Evolutionary conservation across 352 stramenopile genomes (phyloP), one percentile per base, ranked within the genome.

Genomic region (Globisporangium echinulatum): DNA sequence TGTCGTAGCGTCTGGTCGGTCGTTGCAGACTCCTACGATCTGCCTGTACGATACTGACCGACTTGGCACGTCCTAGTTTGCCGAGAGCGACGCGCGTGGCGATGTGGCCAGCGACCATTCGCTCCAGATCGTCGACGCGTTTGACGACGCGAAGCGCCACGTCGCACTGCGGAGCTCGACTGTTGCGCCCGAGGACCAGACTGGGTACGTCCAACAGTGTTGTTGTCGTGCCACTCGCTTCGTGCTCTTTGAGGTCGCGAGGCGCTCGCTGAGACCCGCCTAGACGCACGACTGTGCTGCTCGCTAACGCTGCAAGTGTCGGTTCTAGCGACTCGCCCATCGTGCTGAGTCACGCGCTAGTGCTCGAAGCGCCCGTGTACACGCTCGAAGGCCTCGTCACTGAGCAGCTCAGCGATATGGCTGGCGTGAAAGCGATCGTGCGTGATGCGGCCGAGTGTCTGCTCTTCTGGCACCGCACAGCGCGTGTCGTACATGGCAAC

Each of bases 101-200:
- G 7, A 25, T 13, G 40, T 39, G 13, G 37, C n/a, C 8, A 54
- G 58, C 4, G 59, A 72, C 25, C 82, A 71, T 19, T 68, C 71
- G 4, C 56, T 78, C n/a, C 54, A 40, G 5, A 59, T 79, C 7
- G 19, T 64, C 11, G 72, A 81, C n/a, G 59, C 68, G 7, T 88
- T 87, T 54, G 76, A 83, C 49, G 75, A 85, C 42, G 79, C 76
- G 1, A 88, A 85, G 61, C 71, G 75, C 4, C 69, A 75, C 4
- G 58, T 82, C 10, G 79, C 69, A 15, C 49, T 84, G 11, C 68
- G 68, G 6, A 75, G 59, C 13, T 58, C 61, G 1, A 47, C 49
- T 1, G 39, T 70, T 13, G 75, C 68, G 3, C 79, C 77, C 11
- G 79, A 88, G 62, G 70, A 81, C 39, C 74, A 87, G 37, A 75